Evolutionary conservation across 139 green algal genomes (phyloP).

Genomic region (Yamagishiella unicocca): DNA sequence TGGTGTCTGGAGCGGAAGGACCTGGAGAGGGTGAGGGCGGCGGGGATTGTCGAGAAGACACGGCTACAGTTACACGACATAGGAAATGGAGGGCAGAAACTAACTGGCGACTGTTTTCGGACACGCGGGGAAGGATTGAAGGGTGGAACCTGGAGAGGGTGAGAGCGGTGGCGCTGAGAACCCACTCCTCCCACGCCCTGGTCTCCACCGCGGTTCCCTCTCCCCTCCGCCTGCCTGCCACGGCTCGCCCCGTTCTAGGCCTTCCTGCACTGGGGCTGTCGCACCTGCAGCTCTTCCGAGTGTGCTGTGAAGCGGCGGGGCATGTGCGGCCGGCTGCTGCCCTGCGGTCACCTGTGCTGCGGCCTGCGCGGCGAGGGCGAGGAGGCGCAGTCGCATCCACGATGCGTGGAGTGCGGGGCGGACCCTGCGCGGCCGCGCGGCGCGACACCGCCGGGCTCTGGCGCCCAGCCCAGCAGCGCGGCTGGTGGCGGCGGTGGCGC

Average conservation of each 20-base stretch:
- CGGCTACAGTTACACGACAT: too few relatives aligned
- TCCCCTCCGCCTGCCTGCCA: neutral
- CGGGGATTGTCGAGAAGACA: neutral
- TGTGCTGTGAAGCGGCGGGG: neutral
- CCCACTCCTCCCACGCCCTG: neutral
- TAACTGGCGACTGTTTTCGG: too few relatives aligned
- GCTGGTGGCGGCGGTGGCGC: too few relatives aligned
- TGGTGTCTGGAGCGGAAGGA: constrained; percentile 47
- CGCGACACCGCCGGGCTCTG: too few relatives aligned
- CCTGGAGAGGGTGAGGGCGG: constrained; percentile 21
- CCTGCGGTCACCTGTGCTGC: constrained; percentile 49
- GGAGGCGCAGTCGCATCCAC: neutral
- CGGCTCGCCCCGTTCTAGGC: neutral
- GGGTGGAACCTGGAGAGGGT: constrained; percentile 37
- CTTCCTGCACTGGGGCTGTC: constrained; percentile 35
- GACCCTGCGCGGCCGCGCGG: too few relatives aligned
- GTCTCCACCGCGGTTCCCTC: neutral
- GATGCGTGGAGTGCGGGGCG: constrained; percentile 32
- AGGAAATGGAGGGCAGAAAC: too few relatives aligned
- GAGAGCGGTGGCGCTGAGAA: neutral
- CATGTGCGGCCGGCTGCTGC: constrained; percentile 28
- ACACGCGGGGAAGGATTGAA: constrained; percentile 35
- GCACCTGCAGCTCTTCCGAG: constrained; percentile 18
- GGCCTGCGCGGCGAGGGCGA: constrained; percentile 13
- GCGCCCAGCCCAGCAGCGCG: too few relatives aligned